phyloP scores from a whole-genome alignment of 2,329 filamentous ascomycete species.

The Diplodia intermedia region DNA sequence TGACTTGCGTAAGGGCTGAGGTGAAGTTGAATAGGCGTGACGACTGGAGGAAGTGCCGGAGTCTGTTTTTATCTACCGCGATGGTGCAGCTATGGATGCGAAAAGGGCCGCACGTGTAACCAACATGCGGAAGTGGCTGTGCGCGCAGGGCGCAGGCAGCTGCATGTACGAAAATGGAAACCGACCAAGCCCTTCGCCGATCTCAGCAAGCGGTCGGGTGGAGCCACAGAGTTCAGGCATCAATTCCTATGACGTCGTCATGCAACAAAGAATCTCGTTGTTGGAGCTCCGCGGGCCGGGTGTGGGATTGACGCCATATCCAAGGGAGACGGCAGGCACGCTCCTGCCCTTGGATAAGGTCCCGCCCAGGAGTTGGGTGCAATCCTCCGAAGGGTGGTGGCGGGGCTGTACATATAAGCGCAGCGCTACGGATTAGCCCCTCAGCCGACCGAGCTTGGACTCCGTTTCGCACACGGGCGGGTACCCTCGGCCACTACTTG shows the following conservation, averaged over 20 bases:
- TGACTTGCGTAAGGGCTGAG: neutral
- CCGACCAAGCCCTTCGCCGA: neutral
- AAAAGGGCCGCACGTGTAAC: neutral
- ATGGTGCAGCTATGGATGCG: neutral
- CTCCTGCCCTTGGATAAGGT: too few species aligned
- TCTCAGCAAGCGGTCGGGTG: neutral
- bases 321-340: too few species aligned
- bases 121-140: constrained; percentile 20
- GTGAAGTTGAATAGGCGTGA: neutral
- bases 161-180: neutral
- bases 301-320: neutral
- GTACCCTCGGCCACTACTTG: too few species aligned
- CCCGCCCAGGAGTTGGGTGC: too few species aligned
- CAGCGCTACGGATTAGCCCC: too few species aligned
- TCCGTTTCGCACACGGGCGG: too few species aligned
- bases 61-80: constrained; percentile 1
- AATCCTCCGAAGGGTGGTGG: too few species aligned
- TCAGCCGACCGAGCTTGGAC: too few species aligned
- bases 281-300: neutral
- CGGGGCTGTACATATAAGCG: too few species aligned
- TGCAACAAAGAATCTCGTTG: neutral
- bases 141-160: neutral
- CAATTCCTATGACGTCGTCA: neutral
- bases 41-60: neutral
- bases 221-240: neutral